Evolutionary conservation across 176 grass and related monocot genomes (phyloP), one percentile per base, ranked within the genome.

Genomic region (Ensete glaucum): DNA sequence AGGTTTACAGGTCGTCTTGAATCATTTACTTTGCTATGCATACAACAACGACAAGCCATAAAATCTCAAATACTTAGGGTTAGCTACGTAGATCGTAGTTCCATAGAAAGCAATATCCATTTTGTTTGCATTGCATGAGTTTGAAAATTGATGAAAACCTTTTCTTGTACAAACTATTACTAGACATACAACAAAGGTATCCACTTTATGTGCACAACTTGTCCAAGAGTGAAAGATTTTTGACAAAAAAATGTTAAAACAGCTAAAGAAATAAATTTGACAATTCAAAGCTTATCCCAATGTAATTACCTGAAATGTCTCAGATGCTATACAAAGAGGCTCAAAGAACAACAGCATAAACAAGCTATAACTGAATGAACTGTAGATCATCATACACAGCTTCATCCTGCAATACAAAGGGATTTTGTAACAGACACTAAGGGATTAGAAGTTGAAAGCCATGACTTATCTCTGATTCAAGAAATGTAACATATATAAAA

Each of bases 281-380:
- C 6, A 25, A 51, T 74, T 16, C 20, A 74, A 74, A 56, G 25
- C 34, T 51, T 50, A 19, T 1, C 49, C 4, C 52, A 48, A 64
- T 50, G 29, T 43, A 85, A 76, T 85, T 95, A 99, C 96, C 96
- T 95, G 96, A 76, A 89, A 81, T 59, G 96, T 95, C 81, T 99
- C 91, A 83, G 91, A 99, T 60, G 86, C 86, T 81, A 92, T 86
- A 86, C 91, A 86, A 62, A 99, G 78, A 65, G 91, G 91, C 78
- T 99, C 96, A 70, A 99, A 99, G 79, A 99, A 91, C 64, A 99
- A 76, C 50, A 99, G 85, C 80, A 89, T 84, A 85, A 99, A 91
- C 77, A 99, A 88, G 64, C 82, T 89, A 73, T 91, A 95, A 89
- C 82, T 75, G 73, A 82, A 95, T 20, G 81, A 81, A 75, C 79